Conservation (phyloP, 1,139 yeast genomes). For the Williopsis jadinii region DNA sequence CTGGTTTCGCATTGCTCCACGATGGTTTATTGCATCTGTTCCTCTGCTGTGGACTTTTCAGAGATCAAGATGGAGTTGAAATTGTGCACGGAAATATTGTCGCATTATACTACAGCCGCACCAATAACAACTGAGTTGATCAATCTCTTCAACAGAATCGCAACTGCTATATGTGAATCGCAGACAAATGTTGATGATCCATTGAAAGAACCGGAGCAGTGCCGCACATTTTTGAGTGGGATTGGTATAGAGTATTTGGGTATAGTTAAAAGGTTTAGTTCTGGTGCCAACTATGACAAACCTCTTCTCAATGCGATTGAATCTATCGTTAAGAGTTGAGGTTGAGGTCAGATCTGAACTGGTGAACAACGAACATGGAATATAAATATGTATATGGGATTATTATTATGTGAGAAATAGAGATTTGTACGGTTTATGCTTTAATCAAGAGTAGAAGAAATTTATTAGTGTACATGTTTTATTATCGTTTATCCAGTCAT, state of each 20-base stretch:
- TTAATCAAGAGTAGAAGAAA: too few relatives aligned
- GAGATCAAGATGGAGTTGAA: slow-evolving; percentile 39
- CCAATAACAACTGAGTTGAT: slow-evolving; percentile 38
- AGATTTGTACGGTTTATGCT: too few relatives aligned
- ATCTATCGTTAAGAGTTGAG: background rate
- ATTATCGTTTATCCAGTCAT: background rate
- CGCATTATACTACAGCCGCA: slow-evolving; percentile 41
- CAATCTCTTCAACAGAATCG: slow-evolving; percentile 35
- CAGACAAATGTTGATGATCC: slow-evolving; percentile 17
- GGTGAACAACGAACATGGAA: too few relatives aligned
- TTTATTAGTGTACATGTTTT: too few relatives aligned
- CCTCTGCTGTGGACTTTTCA: slow-evolving; percentile 36
- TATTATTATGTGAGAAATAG: too few relatives aligned
- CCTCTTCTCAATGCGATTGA: slow-evolving; percentile 7
- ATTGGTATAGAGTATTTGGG: slow-evolving; percentile 35
- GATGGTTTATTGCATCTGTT: slow-evolving; percentile 37
- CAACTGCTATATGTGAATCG: slow-evolving; percentile 34
- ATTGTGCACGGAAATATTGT: slow-evolving; percentile 37
- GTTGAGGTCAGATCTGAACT: too few relatives aligned
- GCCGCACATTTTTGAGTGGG: slow-evolving; percentile 1
- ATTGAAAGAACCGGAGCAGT: slow-evolving; percentile 1
- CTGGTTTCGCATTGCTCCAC: slow-evolving; percentile 39
- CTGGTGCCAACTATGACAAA: slow-evolving; percentile 27
- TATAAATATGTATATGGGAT: too few relatives aligned
- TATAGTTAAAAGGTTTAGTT: slow-evolving; percentile 35